These are phyloP conservation scores for Rhynchospora pubera DNA, from an alignment of 176 grass and related monocot genomes.

Conservation along the genomic window DNA sequence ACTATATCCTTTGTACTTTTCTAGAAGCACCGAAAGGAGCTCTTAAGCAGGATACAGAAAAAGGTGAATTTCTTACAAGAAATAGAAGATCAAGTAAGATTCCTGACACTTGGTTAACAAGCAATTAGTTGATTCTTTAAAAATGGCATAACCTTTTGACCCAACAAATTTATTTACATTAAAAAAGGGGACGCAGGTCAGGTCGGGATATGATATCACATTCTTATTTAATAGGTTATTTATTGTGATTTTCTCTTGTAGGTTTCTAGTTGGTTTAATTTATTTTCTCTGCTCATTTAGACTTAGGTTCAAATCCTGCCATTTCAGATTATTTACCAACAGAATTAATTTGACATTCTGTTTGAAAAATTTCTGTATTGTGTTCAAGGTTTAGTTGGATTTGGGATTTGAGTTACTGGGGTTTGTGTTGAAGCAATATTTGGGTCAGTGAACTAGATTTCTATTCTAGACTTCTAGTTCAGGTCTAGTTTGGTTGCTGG, in stretches of 20 bases:
- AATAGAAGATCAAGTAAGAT: constrained; percentile 78
- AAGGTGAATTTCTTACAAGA: constrained; percentile 72
- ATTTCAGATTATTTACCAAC: too few species aligned
- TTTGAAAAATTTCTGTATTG: neutral
- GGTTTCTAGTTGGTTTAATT: too few species aligned
- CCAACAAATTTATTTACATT: neutral
- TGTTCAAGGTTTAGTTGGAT: neutral
- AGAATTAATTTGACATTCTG: neutral
- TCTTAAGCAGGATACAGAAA: constrained; percentile 51
- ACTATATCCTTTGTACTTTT: constrained; percentile 7
- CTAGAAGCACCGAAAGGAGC: constrained; percentile 53
- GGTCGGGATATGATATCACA: too few species aligned
- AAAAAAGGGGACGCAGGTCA: too few species aligned
- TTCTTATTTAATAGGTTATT: too few species aligned
- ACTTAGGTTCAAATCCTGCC: too few species aligned
- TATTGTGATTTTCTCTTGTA: too few species aligned
- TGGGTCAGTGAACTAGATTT: neutral
- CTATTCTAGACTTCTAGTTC: neutral
- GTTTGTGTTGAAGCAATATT: neutral
- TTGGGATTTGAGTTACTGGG: neutral
- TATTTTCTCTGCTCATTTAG: too few species aligned
- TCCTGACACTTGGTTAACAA: constrained; percentile 9
- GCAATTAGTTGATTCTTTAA: neutral
- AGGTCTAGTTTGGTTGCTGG: neutral
- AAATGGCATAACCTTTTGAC: neutral